These are phyloP conservation scores for Cardiospermum halicacabum DNA, from an alignment of 345 rosid genomes.

Conservation along the genomic window DNA sequence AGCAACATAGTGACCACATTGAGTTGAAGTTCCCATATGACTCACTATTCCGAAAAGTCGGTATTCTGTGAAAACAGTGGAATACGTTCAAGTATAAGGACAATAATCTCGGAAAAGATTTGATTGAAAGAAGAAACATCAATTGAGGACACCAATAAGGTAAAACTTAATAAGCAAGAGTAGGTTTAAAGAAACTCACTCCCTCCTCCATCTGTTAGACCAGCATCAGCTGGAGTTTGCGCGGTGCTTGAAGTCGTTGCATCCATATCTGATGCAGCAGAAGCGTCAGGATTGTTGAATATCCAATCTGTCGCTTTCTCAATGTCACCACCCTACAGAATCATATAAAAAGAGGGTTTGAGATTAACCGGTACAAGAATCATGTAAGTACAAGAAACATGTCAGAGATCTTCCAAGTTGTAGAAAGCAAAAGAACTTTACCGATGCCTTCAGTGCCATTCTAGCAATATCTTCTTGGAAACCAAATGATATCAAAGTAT, in stretches of 20 bases:
- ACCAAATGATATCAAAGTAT: conserved; percentile 85
- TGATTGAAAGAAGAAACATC: too few relatives aligned
- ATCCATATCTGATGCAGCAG: conserved; percentile 64
- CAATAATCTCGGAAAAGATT: not conserved
- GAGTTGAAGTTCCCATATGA: conserved; percentile 94
- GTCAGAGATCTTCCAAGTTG: not conserved
- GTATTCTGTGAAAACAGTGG: conserved; percentile 52
- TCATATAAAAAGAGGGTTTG: not conserved
- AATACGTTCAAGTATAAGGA: not conserved
- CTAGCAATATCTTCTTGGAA: conserved; percentile 81
- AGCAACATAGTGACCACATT: conserved; percentile 94
- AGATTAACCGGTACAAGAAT: not conserved
- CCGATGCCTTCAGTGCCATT: conserved; percentile 82
- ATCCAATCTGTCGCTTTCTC: conserved; percentile 99
- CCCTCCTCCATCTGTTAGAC: conserved; percentile 85
- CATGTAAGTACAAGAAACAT: not conserved
- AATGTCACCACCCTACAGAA: conserved; percentile 74
- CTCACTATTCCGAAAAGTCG: conserved; percentile 84
- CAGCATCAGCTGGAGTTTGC: conserved; percentile 33
- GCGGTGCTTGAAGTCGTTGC: conserved; percentile 48
- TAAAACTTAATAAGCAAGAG: conserved; percentile 8
- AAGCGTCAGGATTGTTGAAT: conserved; percentile 82
- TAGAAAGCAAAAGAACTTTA: conserved; percentile 21
- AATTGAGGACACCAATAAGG: too few relatives aligned
- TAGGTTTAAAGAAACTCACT: conserved; percentile 48